phyloP scores from a whole-genome alignment of 2,329 filamentous ascomycete genomes.

The Trichoderma polysporum region DNA sequence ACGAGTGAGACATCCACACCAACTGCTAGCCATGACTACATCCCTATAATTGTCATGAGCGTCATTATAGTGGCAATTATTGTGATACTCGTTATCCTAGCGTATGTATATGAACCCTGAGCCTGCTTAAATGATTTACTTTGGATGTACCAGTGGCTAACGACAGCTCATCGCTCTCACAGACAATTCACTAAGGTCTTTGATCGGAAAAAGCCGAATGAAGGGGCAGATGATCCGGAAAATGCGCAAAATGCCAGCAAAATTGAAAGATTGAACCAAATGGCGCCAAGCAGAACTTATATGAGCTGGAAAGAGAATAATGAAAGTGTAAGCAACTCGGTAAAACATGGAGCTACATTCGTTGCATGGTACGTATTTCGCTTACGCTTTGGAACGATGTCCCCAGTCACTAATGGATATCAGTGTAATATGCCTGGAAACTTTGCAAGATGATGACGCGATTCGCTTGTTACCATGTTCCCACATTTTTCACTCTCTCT shows the following conservation, averaged over 20 bases:
- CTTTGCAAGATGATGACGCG: constrained; percentile 20
- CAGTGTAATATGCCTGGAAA: constrained; percentile 26
- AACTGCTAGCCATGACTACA: neutral
- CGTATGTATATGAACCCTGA: neutral
- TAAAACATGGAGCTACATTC: neutral
- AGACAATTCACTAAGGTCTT: neutral
- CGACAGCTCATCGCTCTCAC: neutral
- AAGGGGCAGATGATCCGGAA: neutral
- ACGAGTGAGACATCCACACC: neutral
- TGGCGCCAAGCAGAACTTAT: neutral
- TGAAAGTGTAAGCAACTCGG: neutral
- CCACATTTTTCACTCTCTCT: constrained; percentile 25
- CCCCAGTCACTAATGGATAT: neutral
- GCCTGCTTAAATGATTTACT: too few relatives aligned
- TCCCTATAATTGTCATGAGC: neutral
- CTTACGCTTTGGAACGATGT: neutral
- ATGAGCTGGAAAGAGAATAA: constrained; percentile 6
- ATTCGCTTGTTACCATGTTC: constrained; percentile 23
- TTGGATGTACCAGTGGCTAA: neutral
- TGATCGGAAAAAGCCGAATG: neutral
- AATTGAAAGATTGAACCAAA: constrained; percentile 1
- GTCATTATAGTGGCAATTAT: neutral
- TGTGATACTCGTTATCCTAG: neutral
- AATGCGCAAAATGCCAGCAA: neutral
- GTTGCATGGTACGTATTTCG: neutral